These are phyloP conservation scores for Solanum chmielewskii DNA, from an alignment of 257 asterid species.

Conservation along the genomic window DNA sequence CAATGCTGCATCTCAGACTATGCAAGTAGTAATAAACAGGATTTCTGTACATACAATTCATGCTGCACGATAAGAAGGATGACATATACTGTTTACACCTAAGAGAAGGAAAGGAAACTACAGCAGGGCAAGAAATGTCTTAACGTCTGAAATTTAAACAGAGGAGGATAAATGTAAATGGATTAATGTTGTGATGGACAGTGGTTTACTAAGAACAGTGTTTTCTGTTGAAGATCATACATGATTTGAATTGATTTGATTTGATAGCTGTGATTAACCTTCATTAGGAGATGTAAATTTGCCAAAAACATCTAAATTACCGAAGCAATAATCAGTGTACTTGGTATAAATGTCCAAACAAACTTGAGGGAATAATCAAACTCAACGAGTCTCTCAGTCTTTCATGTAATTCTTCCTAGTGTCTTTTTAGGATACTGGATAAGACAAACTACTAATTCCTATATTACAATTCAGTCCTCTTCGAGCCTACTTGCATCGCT, in stretches of 20 bases:
- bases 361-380: background rate
- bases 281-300: background rate
- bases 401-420: background rate
- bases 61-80: background rate
- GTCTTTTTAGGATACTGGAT: background rate
- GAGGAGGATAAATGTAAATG: background rate
- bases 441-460: background rate
- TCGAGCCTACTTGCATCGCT: background rate
- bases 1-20: background rate
- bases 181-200: background rate
- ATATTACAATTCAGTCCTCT: background rate
- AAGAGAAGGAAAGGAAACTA: background rate
- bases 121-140: background rate
- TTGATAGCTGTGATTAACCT: background rate
- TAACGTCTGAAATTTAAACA: background rate
- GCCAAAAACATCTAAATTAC: background rate
- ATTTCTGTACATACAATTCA: background rate
- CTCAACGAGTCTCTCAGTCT: background rate
- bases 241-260: background rate
- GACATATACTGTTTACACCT: background rate
- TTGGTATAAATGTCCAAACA: background rate
- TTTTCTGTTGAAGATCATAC: background rate
- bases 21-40: background rate
- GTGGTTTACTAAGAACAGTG: background rate
- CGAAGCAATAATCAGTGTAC: background rate